These are phyloP conservation scores for Lophium mytilinum DNA, from an alignment of 495 filamentous ascomycete genomes.

Conservation along the genomic window DNA sequence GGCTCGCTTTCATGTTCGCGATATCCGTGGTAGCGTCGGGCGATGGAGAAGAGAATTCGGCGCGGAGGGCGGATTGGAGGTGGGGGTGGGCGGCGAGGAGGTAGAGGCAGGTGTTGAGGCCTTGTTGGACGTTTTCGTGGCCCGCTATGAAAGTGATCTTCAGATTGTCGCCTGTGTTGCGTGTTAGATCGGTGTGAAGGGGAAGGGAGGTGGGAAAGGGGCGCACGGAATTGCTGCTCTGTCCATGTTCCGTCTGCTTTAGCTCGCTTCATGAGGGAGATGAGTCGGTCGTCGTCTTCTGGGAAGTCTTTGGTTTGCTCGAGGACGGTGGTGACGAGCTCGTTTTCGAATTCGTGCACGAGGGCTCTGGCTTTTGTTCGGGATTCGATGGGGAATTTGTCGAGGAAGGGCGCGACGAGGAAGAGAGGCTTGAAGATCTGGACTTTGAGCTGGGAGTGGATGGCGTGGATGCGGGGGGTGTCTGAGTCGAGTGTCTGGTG, in stretches of 20 bases:
- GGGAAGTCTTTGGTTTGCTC: background rate
- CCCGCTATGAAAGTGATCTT: constrained; percentile 33
- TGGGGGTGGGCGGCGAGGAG: constrained; percentile 30
- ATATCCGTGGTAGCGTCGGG: constrained; percentile 13
- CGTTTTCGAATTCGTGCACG: constrained; percentile 22
- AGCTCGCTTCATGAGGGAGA: too few species aligned
- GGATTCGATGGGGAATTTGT: constrained; percentile 26
- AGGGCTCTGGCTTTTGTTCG: constrained; percentile 25
- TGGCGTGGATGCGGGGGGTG: constrained; percentile 9
- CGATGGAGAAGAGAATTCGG: constrained; percentile 22
- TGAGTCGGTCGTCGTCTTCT: too few species aligned
- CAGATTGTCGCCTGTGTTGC: constrained; percentile 33
- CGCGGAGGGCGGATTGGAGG: constrained; percentile 29
- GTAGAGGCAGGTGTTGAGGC: constrained; percentile 30
- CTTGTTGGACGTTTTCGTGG: constrained; percentile 36
- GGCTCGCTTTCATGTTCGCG: background rate
- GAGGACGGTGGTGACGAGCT: background rate
- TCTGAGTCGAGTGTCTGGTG: too few species aligned
- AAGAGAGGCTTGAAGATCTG: constrained; percentile 36
- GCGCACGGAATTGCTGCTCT: too few species aligned
- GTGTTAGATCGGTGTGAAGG: constrained; percentile 18
- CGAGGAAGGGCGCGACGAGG: constrained; percentile 34
- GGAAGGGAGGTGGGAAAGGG: too few species aligned
- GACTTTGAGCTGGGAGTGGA: constrained; percentile 30
- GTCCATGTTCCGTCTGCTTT: too few species aligned